Evolutionary conservation across 2,329 filamentous ascomycete species (phyloP), one percentile per base, ranked within the genome.

Genomic region (Alternaria triticimaculans): DNA sequence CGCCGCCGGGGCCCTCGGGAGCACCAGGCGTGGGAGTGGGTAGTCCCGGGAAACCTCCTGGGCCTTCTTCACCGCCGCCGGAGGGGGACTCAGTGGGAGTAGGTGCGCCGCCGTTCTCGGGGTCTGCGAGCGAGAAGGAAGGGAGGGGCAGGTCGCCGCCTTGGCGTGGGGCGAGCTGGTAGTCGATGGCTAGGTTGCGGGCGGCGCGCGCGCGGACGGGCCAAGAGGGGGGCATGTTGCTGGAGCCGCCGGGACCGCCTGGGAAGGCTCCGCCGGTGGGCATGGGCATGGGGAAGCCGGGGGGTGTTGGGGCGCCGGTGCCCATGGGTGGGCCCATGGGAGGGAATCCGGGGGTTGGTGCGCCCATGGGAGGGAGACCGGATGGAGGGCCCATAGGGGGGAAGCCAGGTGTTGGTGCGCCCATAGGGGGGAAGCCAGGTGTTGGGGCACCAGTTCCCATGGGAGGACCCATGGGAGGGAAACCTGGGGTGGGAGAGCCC

Each of bases 151-250:
- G 41, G 48, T 37, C 14, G 21, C 20, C 43, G 5, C 48, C 60
- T 60, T 67, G 66, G 30, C 64, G 58, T 45, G 69, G 65, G 10
- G 67, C 69, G 25, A 71, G 67, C 28, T 64, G 57, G 50, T 69
- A 71, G 63, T 71, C 63, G 53, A 71, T 59, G 12, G 63, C 61
- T 10, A 71, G 49, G 11, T 53, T 53, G 20, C 30, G 49, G 28
- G 9, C 37, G 37, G 37, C 25, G 49, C 37, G 45, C 45, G 25
- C 44, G 28, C 45, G 60, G 30, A 25, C 20, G 18, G 14, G 28
- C 44, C 28, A 41, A 0, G 37, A 41, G 1, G 37, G 37, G 0
- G 37, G 37, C 37, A 41, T 41, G 37, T 41, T 41, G 37, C n/a
- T 41, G 37, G 37, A 41, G 23, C 28, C 33, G n/a, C 53, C 28